Percentiles rank a stretch among this genome's conserved stretches.
These are phyloP conservation scores for Arabidopsis thaliana DNA, from an alignment of 345 rosid genomes.

Conservation along the genomic window DNA sequence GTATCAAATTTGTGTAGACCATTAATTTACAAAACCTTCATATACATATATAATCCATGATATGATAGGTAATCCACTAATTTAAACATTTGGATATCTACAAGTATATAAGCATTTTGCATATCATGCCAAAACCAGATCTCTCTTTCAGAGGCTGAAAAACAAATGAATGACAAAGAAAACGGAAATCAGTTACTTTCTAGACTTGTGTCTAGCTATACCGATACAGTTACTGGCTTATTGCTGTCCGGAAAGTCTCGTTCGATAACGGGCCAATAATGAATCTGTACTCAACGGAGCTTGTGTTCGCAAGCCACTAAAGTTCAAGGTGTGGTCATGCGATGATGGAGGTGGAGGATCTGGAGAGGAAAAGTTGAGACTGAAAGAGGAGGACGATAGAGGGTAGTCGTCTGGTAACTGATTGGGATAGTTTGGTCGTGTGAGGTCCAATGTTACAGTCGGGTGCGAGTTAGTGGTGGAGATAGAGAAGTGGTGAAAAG, in stretches of 20 bases:
- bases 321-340: constrained; percentile 34
- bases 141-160: background rate
- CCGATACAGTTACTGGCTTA: background rate
- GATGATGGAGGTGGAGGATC: constrained; percentile 35
- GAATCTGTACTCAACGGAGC: constrained; percentile 37
- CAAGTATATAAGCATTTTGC: constrained; percentile 11
- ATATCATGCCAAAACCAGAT: constrained; percentile 15
- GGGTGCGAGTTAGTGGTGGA: constrained; percentile 62
- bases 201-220: background rate
- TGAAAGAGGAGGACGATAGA: constrained; percentile 40
- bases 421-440: constrained; percentile 44
- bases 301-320: constrained; percentile 36
- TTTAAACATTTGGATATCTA: constrained; percentile 10
- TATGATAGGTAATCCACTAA: constrained; percentile 2
- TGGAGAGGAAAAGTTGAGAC: constrained; percentile 50
- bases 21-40: constrained; percentile 10
- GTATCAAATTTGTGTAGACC: constrained; percentile 3
- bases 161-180: constrained; percentile 16
- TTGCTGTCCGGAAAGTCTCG: constrained; percentile 29
- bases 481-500: constrained; percentile 50
- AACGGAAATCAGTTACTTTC: background rate
- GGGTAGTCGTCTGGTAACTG: constrained; percentile 39
- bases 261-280: constrained; percentile 28
- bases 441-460: constrained; percentile 71
- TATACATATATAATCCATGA: background rate